phyloP scores from a whole-genome alignment of 2,329 filamentous ascomycete genomes.

The Alternaria incomplexa region DNA sequence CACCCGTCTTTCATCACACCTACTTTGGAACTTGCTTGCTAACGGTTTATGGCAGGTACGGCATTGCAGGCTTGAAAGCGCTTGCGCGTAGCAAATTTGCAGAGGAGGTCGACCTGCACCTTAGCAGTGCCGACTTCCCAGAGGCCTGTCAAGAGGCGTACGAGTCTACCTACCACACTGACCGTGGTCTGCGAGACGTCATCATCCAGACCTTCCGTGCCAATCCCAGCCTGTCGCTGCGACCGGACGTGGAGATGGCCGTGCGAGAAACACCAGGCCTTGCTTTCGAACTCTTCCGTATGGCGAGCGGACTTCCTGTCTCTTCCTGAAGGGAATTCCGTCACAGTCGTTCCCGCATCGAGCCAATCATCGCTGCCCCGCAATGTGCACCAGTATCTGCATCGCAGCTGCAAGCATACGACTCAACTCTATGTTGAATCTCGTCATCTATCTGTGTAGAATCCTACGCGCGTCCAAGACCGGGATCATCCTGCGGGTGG shows the following conservation, averaged over 20 bases:
- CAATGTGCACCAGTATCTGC: background rate
- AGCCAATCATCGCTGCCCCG: background rate
- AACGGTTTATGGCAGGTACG: constrained; percentile 48
- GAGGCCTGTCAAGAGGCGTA: constrained; percentile 58
- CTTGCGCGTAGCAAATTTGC: constrained; percentile 56
- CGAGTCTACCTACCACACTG: constrained; percentile 56
- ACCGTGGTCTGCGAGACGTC: constrained; percentile 56
- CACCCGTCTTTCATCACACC: constrained; percentile 7
- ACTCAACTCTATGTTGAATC: background rate
- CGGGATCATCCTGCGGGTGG: background rate
- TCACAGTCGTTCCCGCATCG: background rate
- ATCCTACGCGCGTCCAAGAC: constrained; percentile 1
- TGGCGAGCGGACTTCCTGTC: constrained; percentile 55
- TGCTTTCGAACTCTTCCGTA: constrained; percentile 56
- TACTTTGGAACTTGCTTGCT: constrained; percentile 19
- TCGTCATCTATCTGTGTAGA: background rate
- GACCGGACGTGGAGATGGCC: constrained; percentile 53
- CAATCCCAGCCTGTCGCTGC: constrained; percentile 54
- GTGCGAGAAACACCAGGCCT: constrained; percentile 55
- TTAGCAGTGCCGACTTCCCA: constrained; percentile 53
- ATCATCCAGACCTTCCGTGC: constrained; percentile 56
- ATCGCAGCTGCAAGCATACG: constrained; percentile 6
- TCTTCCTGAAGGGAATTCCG: constrained; percentile 30
- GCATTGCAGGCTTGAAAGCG: constrained; percentile 55
- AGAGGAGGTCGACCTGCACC: constrained; percentile 52